phyloP scores from a whole-genome alignment of 2,329 filamentous ascomycete species.

The Dryadomyces quercivorus region DNA sequence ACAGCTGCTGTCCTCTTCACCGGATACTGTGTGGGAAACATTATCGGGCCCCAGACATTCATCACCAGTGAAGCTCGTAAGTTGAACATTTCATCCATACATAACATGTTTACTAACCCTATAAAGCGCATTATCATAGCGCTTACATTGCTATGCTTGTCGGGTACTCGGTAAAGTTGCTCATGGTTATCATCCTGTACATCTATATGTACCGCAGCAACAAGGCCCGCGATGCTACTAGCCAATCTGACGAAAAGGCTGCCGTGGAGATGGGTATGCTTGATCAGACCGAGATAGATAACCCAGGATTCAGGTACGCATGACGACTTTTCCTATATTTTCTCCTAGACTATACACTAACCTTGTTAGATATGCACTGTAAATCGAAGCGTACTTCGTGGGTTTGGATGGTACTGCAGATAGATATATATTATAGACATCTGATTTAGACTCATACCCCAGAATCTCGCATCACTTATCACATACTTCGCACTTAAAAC shows the following conservation, averaged over 20 bases:
- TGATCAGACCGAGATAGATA: conserved; percentile 17
- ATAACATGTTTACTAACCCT: not conserved
- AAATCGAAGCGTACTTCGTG: not conserved
- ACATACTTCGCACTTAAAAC: too few relatives aligned
- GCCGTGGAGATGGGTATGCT: conserved; percentile 11
- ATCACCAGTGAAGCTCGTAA: conserved; percentile 29
- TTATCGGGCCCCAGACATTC: conserved; percentile 42
- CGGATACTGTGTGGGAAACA: conserved; percentile 41
- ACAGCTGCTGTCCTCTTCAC: conserved; percentile 37
- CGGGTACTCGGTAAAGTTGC: conserved; percentile 40
- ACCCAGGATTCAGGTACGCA: conserved; percentile 15
- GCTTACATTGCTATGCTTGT: conserved; percentile 43
- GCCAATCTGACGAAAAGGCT: conserved; percentile 22
- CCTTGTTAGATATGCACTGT: not conserved
- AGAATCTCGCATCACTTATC: too few relatives aligned
- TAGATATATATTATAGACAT: too few relatives aligned
- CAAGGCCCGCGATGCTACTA: conserved; percentile 37
- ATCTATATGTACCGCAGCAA: conserved; percentile 43
- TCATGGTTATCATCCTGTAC: conserved; percentile 36
- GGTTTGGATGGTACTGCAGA: too few relatives aligned
- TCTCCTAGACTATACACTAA: not conserved
- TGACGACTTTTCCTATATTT: not conserved
- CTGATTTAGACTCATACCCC: too few relatives aligned
- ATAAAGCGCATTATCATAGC: conserved; percentile 26
- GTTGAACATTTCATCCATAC: not conserved